Conservation (phyloP, 179 eudicot genomes). For the Vitellaria paradoxa region DNA sequence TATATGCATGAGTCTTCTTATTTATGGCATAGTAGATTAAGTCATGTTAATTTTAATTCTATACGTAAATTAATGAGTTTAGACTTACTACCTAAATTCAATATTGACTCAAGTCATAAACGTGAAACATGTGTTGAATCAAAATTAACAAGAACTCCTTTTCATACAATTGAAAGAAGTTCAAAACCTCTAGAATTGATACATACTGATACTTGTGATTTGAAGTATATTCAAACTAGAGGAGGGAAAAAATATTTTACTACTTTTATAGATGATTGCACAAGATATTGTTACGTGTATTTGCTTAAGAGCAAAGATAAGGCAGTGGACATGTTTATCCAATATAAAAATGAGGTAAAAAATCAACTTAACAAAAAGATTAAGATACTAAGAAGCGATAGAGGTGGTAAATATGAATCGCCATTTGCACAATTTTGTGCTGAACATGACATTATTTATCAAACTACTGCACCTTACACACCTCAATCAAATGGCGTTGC, state of each 20-base stretch:
- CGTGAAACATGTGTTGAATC: conserved; percentile 4
- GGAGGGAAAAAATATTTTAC: conserved; percentile 6
- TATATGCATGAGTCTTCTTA: neutral
- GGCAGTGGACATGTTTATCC: conserved; percentile 1
- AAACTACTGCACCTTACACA: neutral
- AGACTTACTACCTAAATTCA: neutral
- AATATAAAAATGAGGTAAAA: conserved; percentile 6
- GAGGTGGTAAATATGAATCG: too few relatives aligned
- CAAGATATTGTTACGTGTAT: conserved; percentile 9
- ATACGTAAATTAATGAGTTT: neutral
- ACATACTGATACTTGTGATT: conserved; percentile 5
- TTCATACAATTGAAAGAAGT: neutral
- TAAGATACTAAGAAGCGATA: neutral
- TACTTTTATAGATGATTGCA: conserved; percentile 4
- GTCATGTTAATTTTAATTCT: conserved; percentile 6
- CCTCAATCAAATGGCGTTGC: neutral
- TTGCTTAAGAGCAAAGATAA: conserved; percentile 4
- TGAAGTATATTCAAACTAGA: neutral
- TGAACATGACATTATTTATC: neutral
- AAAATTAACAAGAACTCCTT: neutral
- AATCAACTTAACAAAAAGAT: conserved; percentile 2
- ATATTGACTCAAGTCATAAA: neutral
- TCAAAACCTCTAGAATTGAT: neutral
- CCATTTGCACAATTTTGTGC: too few relatives aligned
- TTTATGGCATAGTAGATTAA: conserved; percentile 10